A percentile compares a stretch with the other conserved stretches of the same genome.
These are phyloP conservation scores for Uncinocarpus reesii DNA, from an alignment of 2,329 filamentous ascomycete species.

Conservation along the genomic window DNA sequence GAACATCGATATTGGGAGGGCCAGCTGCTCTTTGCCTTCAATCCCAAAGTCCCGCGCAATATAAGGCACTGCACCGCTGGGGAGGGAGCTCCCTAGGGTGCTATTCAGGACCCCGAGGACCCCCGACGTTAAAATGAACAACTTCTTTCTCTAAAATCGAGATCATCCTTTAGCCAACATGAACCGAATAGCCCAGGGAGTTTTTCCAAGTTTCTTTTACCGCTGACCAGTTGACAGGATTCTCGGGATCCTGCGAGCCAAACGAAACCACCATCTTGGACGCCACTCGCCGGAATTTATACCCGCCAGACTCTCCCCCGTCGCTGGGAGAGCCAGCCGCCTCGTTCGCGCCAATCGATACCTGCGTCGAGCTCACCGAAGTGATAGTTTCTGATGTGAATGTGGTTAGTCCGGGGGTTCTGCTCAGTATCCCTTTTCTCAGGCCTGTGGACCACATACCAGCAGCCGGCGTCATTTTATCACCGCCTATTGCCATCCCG, in stretches of 20 bases:
- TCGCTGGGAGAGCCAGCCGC: background rate
- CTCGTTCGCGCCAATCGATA: background rate
- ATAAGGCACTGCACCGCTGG: conserved; percentile 30
- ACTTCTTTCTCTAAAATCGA: conserved; percentile 23
- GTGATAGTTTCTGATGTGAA: background rate
- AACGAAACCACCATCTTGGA: conserved; percentile 31
- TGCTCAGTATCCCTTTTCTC: background rate
- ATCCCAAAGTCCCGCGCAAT: conserved; percentile 31
- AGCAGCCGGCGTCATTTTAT: background rate
- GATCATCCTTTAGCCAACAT: background rate
- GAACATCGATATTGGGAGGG: conserved; percentile 34
- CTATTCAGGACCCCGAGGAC: conserved; percentile 31
- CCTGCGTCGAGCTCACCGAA: background rate
- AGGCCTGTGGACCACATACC: no score
- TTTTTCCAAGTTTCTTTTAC: no score
- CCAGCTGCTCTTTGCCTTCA: conserved; percentile 26
- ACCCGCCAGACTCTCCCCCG: background rate
- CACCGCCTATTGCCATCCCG: background rate
- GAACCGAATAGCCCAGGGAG: background rate
- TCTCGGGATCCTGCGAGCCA: conserved; percentile 26
- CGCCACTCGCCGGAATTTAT: conserved; percentile 27
- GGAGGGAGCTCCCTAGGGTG: conserved; percentile 33
- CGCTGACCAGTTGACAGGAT: conserved; percentile 28
- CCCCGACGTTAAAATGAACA: conserved; percentile 29
- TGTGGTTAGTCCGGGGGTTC: background rate